A percentile compares a stretch with the other conserved stretches of the same genome.
Evolutionary conservation across 163 green algal genomes (phyloP).

Genomic region (Volvox carteri): DNA sequence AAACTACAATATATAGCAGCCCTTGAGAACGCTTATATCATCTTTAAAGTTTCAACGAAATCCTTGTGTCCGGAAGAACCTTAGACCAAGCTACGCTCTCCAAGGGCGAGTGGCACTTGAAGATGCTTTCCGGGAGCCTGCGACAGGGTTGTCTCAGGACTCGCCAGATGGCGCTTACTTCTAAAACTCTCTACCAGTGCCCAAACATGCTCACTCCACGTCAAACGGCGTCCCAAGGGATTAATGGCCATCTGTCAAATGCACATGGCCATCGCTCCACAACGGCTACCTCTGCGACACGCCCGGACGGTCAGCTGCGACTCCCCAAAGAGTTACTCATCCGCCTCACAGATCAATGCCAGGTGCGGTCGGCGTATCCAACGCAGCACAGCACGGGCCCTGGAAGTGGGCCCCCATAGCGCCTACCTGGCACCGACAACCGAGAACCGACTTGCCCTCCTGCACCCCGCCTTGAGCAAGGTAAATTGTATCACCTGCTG

Average conservation of each 20-base stretch:
- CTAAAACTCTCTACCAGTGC: not conserved
- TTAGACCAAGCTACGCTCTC: too few species aligned
- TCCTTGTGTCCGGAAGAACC: too few species aligned
- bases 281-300: not conserved
- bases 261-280: not conserved
- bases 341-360: not conserved
- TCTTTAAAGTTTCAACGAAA: too few species aligned
- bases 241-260: not conserved
- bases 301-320: not conserved
- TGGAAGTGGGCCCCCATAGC: too few species aligned
- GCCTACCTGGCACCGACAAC: too few species aligned
- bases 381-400: too few species aligned
- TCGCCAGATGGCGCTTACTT: not conserved
- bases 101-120: not conserved
- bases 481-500: too few species aligned
- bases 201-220: not conserved
- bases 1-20: not conserved
- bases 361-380: not conserved
- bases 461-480: too few species aligned
- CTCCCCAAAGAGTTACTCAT: slow-evolving; percentile 4
- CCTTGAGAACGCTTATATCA: too few species aligned
- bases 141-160: not conserved
- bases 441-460: too few species aligned
- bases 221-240: not conserved
- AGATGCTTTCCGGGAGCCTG: not conserved